Evolutionary conservation across 2,329 filamentous ascomycete species (phyloP).

Genomic region (Monilinia fructigena): DNA sequence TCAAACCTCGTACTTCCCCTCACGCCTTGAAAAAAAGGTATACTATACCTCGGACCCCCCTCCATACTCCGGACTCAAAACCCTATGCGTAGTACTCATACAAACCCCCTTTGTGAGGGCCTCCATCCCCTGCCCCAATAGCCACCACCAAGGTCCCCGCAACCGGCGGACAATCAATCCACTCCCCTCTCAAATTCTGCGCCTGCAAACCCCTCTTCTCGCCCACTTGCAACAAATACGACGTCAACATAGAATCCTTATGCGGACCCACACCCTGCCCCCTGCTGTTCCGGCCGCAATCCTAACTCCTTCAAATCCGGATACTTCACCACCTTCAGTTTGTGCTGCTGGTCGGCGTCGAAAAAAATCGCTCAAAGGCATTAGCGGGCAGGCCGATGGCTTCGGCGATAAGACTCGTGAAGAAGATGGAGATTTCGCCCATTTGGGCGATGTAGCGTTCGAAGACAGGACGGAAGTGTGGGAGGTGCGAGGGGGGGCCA

Average conservation of each 20-base stretch:
- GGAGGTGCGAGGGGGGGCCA: constrained; percentile 69
- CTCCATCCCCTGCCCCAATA: constrained; percentile 84
- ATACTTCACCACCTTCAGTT: constrained; percentile 87
- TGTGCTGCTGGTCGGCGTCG: constrained; percentile 69
- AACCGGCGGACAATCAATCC: constrained; percentile 80
- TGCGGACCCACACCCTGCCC: constrained; percentile 72
- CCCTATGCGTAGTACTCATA: constrained; percentile 77
- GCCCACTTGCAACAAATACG: constrained; percentile 77
- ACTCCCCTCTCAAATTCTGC: constrained; percentile 73
- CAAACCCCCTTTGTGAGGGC: constrained; percentile 82
- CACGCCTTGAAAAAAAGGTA: constrained; percentile 88
- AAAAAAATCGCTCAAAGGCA: constrained; percentile 83
- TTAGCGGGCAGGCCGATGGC: constrained; percentile 68
- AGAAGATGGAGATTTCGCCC: constrained; percentile 68
- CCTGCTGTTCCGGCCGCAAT: constrained; percentile 42
- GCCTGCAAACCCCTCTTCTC: constrained; percentile 76
- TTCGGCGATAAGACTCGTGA: constrained; percentile 80
- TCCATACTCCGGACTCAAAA: constrained; percentile 70
- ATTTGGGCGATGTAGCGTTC: constrained; percentile 75
- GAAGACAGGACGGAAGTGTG: constrained; percentile 66
- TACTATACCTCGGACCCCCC: constrained; percentile 70
- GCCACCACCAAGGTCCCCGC: constrained; percentile 79
- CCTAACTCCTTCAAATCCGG: constrained; percentile 67
- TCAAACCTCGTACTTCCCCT: constrained; percentile 77
- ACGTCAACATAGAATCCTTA: constrained; percentile 82